Evolutionary conservation across 768 basidiomycete species (phyloP).

Genomic region (Auricularia sp.): DNA sequence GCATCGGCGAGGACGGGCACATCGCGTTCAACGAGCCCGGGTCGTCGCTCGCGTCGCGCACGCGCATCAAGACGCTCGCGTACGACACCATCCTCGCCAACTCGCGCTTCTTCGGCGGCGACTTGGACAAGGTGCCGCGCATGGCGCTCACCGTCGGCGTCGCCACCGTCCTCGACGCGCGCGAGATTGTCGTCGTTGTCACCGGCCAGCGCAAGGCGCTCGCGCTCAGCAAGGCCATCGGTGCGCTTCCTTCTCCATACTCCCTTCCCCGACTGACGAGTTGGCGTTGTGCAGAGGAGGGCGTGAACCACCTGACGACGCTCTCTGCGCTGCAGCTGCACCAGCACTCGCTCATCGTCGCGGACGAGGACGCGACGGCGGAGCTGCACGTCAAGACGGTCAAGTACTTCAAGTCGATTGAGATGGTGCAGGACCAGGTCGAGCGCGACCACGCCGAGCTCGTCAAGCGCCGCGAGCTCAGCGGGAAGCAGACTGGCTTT

Average conservation of each 20-base stretch:
- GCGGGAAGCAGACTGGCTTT: neutral
- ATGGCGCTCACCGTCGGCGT: constrained; percentile 91
- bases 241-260: constrained; percentile 24
- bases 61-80: constrained; percentile 86
- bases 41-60: constrained; percentile 74
- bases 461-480: constrained; percentile 1
- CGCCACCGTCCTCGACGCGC: constrained; percentile 71
- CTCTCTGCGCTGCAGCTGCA: constrained; percentile 77
- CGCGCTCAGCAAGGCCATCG: constrained; percentile 79
- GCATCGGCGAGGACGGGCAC: constrained; percentile 88
- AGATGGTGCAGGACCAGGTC: constrained; percentile 76
- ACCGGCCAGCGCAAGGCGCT: constrained; percentile 76
- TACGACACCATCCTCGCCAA: constrained; percentile 90
- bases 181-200: constrained; percentile 80
- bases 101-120: constrained; percentile 82
- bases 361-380: constrained; percentile 79
- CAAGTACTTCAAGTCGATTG: constrained; percentile 86
- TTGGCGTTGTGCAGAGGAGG: constrained; percentile 49
- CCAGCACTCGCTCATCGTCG: constrained; percentile 83
- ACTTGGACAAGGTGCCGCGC: constrained; percentile 47
- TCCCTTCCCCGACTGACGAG: too few relatives aligned
- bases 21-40: constrained; percentile 92
- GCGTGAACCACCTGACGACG: constrained; percentile 87
- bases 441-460: constrained; percentile 48
- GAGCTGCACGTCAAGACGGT: constrained; percentile 85